Base-by-base conservation (phyloP, 2,329 filamentous ascomycete species). In the Aspergillus sp. region DNA sequence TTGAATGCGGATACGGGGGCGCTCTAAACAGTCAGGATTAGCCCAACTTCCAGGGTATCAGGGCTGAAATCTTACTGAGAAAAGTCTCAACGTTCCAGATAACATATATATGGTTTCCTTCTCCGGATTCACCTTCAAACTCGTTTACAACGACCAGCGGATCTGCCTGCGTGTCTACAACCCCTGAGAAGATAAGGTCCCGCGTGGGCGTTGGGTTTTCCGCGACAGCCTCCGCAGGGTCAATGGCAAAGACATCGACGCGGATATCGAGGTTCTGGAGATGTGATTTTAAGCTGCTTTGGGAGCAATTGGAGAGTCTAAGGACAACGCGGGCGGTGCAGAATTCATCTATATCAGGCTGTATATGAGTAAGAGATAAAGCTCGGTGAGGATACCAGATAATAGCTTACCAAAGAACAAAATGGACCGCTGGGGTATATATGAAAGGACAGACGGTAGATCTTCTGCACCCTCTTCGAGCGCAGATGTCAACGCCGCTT, bases 331-430 rank as follows among this genome's bases (percentile, higher is more conserved):
- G 79, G 19, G 81, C 76, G 21, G 77, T 75, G 37, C 83, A 73
- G 46, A 76, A 72, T 73, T 86, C 83, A 80, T 86, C 83, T 85
- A 71, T 59, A 62, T 48, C 69, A 35, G 60, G 71, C 75, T 79
- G 64, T 65, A 57, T 64, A 76, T 82, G 66, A 83, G 79, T 79
- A 79, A 81, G 76, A 79, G 64, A 69, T 58, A 67, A 68, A 62
- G 60, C 62, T 56, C 58, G 49, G 49, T 31, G 31, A 52, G 51
- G 44, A 35, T 23, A 25, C 6, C 17, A 56, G 39, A 47, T 43
- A 21, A 44, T 12, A 40, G 53, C 72, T 47, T 71, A 79, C 82
- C 82, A 62, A 84, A 82, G 27, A 84, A 79, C 14, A 85, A 68
- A 17, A 82, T 70, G 31, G 79, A 75, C 59, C 83, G 77, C 62